These are phyloP conservation scores for Phytophthora idaei DNA, from an alignment of 352 stramenopile species.

Conservation along the genomic window DNA sequence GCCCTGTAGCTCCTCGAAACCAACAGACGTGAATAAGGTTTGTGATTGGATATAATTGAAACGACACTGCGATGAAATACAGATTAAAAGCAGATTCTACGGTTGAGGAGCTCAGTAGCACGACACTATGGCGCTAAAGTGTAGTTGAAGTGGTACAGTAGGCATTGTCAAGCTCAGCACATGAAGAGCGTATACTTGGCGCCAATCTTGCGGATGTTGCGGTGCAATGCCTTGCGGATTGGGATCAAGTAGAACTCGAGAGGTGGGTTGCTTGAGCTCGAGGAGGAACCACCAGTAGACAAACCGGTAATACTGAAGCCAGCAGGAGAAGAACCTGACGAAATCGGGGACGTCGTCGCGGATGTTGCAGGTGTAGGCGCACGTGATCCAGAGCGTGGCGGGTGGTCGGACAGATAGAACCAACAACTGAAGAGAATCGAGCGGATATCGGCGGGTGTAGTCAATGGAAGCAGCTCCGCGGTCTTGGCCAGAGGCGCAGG, in stretches of 20 bases:
- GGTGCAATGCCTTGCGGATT: conserved; percentile 73
- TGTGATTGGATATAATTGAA: conserved; percentile 15
- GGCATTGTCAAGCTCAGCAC: conserved; percentile 36
- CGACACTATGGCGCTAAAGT: neutral
- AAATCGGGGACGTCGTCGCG: conserved; percentile 50
- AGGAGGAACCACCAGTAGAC: conserved; percentile 19
- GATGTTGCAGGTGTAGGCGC: conserved; percentile 50
- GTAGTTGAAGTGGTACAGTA: conserved; percentile 5
- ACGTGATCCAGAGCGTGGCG: conserved; percentile 41
- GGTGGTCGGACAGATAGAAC: conserved; percentile 83
- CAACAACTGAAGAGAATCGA: conserved; percentile 84
- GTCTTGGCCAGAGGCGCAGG: conserved; percentile 55
- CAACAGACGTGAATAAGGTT: conserved; percentile 8
- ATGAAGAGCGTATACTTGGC: conserved; percentile 79
- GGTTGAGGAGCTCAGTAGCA: neutral
- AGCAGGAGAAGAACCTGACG: conserved; percentile 49
- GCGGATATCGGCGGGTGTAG: conserved; percentile 71
- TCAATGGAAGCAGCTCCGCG: conserved; percentile 69
- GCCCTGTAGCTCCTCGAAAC: conserved; percentile 3
- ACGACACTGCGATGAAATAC: neutral
- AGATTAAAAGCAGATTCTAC: neutral
- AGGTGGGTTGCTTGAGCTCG: conserved; percentile 40
- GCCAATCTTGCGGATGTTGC: conserved; percentile 78
- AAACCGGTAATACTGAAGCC: conserved; percentile 35
- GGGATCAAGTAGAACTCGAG: conserved; percentile 84